Evolutionary conservation across 148 eudicot genomes (phyloP), one percentile per base, ranked within the genome.

Genomic region (Silene conica): DNA sequence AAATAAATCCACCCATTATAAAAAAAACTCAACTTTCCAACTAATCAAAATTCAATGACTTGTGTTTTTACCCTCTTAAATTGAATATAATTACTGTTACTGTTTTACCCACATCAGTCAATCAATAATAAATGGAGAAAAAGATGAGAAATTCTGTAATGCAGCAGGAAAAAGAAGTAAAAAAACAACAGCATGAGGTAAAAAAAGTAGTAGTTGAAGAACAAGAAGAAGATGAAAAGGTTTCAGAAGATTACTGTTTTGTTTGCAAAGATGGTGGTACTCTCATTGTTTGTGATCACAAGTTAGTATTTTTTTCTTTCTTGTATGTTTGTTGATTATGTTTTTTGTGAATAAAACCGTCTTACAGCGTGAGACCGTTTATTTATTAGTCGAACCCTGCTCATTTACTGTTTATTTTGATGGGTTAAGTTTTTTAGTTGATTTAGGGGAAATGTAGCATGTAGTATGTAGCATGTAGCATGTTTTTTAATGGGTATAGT

Each of bases 221-320:
- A n/a, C n/a, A 43, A 71, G 45, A 16, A 38, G 26, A 28, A 45
- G 60, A 56, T 18, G 62, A 74, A 9, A 83, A 79, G 43, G 81
- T 71, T 52, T 79, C 87, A 3, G 97, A 92, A 73, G 89, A 87
- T 73, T 88, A 85, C 80, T 92, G 95, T 77, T 92, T 92, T 73
- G 83, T 75, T 4, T 92, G 95, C 76, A 85, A 92, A 75, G 98
- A 93, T 65, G 98, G 98, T 58, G 98, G 98, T 34, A 31, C 26
- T 4, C 83, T 93, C 34, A 67, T 80, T 46, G 86, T 90, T 57
- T 90, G 98, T 69, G 98, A 90, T 48, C 76, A 83, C 80, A 83
- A 86, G 98, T 84, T 38, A 13, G 83, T 21, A 4, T 70, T 66
- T 71, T 52, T 54, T 63, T 26, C n/a, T n/a, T n/a, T n/a, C n/a